Conservation (phyloP, 1,284 basidiomycete genomes). For the Fistulinella cinereoalba region DNA sequence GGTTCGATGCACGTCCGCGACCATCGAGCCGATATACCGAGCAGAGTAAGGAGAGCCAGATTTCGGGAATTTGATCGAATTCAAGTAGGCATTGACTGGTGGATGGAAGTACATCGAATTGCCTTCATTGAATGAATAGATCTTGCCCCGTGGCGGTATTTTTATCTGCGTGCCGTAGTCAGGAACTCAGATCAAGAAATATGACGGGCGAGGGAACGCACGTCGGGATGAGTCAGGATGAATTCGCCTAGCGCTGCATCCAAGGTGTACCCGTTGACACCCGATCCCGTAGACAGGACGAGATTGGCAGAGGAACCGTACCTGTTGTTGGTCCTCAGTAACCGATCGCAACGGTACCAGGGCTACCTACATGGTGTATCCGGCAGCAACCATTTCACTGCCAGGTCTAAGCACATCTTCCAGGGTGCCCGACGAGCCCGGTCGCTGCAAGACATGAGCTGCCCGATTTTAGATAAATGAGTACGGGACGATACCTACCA, state of each 20-base stretch:
- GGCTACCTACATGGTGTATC: constrained; percentile 84
- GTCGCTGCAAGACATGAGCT: constrained; percentile 44
- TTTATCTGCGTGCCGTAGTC: constrained; percentile 59
- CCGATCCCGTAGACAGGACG: constrained; percentile 92
- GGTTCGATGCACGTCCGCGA: constrained; percentile 96
- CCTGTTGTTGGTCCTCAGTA: constrained; percentile 45
- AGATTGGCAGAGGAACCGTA: constrained; percentile 99
- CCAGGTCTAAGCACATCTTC: constrained; percentile 93
- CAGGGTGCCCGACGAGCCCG: constrained; percentile 75
- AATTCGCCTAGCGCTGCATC: constrained; percentile 97
- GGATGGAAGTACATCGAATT: constrained; percentile 94
- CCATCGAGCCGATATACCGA: constrained; percentile 99
- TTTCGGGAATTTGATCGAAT: constrained; percentile 90
- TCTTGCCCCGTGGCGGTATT: constrained; percentile 94
- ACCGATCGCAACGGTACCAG: constrained; percentile 3
- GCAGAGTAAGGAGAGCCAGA: constrained; percentile 86
- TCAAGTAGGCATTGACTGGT: constrained; percentile 84
- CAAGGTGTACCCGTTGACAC: constrained; percentile 98
- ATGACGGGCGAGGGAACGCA: constrained; percentile 36
- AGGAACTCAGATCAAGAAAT: constrained; percentile 1
- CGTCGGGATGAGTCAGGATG: constrained; percentile 97
- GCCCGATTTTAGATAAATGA: neutral
- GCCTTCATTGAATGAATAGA: constrained; percentile 99
- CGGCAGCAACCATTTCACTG: constrained; percentile 96
- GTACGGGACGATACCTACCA: constrained; percentile 51